A percentile compares a stretch with the other conserved stretches of the same genome.
phyloP scores from a whole-genome alignment of 1,284 basidiomycete species.

The Tylopilus sp. region DNA sequence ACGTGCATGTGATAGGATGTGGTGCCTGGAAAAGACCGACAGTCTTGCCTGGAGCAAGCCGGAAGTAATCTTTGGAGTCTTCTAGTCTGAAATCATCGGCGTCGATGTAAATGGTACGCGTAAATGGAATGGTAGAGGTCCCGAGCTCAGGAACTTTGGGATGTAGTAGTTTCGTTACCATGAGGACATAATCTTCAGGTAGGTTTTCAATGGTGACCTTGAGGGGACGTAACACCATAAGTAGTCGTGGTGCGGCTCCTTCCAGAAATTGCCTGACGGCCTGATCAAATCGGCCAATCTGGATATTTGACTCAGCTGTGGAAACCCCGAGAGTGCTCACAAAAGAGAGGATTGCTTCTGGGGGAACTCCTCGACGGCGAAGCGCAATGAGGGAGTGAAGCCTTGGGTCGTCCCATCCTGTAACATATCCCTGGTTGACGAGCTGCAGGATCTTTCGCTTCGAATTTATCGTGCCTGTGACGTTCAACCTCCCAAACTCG shows the following conservation, averaged over 20 bases:
- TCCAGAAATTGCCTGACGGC: slow-evolving; percentile 89
- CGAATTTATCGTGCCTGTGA: slow-evolving; percentile 96
- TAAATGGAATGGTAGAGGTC: slow-evolving; percentile 80
- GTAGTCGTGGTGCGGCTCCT: slow-evolving; percentile 80
- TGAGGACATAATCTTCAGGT: slow-evolving; percentile 78
- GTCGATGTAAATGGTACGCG: slow-evolving; percentile 91
- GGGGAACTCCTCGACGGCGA: slow-evolving; percentile 91
- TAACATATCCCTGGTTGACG: slow-evolving; percentile 82
- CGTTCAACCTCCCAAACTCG: slow-evolving; percentile 91
- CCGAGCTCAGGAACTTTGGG: slow-evolving; percentile 93
- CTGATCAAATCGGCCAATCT: slow-evolving; percentile 89
- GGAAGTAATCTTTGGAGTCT: slow-evolving; percentile 96
- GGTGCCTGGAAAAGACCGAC: slow-evolving; percentile 98
- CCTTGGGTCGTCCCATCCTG: slow-evolving; percentile 98
- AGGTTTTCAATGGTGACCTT: slow-evolving; percentile 92
- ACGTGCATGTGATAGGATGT: slow-evolving; percentile 89
- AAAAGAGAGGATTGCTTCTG: slow-evolving; percentile 91
- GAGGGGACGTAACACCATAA: slow-evolving; percentile 91
- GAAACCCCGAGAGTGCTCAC: slow-evolving; percentile 93
- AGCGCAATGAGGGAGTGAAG: slow-evolving; percentile 96
- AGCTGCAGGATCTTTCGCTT: slow-evolving; percentile 95
- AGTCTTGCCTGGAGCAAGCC: slow-evolving; percentile 94
- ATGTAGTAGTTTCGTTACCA: slow-evolving; percentile 91
- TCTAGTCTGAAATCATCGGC: slow-evolving; percentile 89
- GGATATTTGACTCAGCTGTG: slow-evolving; percentile 80